phyloP scores from a whole-genome alignment of 331 rosid genomes.

The Pyracantha coccinea region DNA sequence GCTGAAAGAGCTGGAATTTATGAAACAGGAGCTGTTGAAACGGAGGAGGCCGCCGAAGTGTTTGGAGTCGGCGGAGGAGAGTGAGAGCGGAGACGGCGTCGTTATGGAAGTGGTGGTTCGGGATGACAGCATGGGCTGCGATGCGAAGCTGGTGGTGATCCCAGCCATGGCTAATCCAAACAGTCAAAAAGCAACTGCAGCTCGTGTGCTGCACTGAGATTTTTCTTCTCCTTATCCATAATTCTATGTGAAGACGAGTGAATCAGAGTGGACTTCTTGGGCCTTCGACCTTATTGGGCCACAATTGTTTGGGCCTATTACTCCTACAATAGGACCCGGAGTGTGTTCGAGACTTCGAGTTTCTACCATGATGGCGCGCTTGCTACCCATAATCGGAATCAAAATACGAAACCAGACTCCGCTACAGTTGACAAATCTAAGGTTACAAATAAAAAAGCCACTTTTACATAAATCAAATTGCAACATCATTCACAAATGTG shows the following conservation, averaged over 20 bases:
- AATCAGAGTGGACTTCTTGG: neutral
- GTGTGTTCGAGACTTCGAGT: neutral
- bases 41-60: slow-evolving; percentile 38
- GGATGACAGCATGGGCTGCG: slow-evolving; percentile 25
- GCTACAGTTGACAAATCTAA: too few relatives aligned
- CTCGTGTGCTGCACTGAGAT: neutral
- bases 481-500: too few relatives aligned
- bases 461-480: too few relatives aligned
- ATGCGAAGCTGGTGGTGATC: slow-evolving; percentile 47
- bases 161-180: slow-evolving; percentile 55
- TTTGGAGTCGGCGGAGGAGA: slow-evolving; percentile 41
- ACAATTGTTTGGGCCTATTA: neutral
- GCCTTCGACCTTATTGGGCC: neutral
- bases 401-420: too few relatives aligned
- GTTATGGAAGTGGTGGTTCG: slow-evolving; percentile 12
- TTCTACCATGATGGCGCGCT: neutral
- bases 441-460: too few relatives aligned
- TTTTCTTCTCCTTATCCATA: slow-evolving; percentile 4
- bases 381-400: too few relatives aligned
- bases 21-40: slow-evolving; percentile 18
- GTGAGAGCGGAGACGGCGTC: slow-evolving; percentile 12
- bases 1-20: slow-evolving; percentile 15
- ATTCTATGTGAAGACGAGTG: neutral
- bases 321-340: neutral
- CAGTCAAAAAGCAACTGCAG: neutral